phyloP scores from a whole-genome alignment of 805 yeast genomes.

The Kurtzmaniella cleridarum region DNA sequence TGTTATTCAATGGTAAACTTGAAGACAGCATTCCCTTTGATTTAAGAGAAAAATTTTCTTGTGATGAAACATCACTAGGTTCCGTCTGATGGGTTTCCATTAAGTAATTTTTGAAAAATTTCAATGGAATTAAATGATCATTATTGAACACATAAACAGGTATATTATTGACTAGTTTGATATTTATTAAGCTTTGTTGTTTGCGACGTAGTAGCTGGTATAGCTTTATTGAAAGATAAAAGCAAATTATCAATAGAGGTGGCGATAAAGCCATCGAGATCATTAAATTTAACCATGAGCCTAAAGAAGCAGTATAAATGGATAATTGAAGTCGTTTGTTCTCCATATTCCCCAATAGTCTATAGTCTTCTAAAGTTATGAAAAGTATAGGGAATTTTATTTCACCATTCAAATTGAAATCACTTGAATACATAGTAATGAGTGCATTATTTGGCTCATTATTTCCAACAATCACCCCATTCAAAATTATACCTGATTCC shows the following conservation, averaged over 20 bases:
- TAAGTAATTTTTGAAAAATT: slow-evolving; percentile 24
- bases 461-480: slow-evolving; percentile 53
- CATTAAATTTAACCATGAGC: slow-evolving; percentile 33
- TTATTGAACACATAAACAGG: slow-evolving; percentile 34
- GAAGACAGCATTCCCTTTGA: slow-evolving; percentile 8
- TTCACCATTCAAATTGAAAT: slow-evolving; percentile 34
- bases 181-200: slow-evolving; percentile 22
- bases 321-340: not conserved
- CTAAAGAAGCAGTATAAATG: slow-evolving; percentile 27
- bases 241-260: slow-evolving; percentile 30
- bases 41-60: slow-evolving; percentile 4
- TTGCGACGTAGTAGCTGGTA: slow-evolving; percentile 23
- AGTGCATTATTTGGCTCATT: slow-evolving; percentile 41
- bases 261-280: slow-evolving; percentile 40
- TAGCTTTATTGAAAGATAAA: slow-evolving; percentile 26
- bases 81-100: slow-evolving; percentile 25
- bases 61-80: not conserved
- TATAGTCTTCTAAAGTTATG: slow-evolving; percentile 41
- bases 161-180: slow-evolving; percentile 26
- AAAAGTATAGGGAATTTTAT: slow-evolving; percentile 48
- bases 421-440: slow-evolving; percentile 50
- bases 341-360: slow-evolving; percentile 8
- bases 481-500: slow-evolving; percentile 31
- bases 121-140: slow-evolving; percentile 27
- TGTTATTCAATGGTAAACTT: slow-evolving; percentile 28